Conservation (phyloP, 768 basidiomycete species). For the Suillus clintonianus region DNA sequence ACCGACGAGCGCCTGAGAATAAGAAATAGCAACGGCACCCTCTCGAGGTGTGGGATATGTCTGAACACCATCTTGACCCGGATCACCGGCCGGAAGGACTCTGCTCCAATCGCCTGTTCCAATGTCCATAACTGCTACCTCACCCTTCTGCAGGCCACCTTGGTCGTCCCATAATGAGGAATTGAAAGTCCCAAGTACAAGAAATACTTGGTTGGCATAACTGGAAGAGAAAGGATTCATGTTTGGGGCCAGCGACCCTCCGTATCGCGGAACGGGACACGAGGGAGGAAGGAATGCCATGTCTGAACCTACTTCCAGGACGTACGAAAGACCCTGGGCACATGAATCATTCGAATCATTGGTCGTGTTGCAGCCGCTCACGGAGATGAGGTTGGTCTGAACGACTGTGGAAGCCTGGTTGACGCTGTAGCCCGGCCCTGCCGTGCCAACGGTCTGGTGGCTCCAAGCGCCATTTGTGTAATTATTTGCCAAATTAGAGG, state of each 20-base stretch:
- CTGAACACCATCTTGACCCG: constrained; percentile 42
- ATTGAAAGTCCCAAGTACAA: constrained; percentile 70
- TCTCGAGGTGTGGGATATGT: constrained; percentile 67
- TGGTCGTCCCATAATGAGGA: constrained; percentile 66
- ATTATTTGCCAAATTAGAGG: constrained; percentile 59
- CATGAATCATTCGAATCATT: constrained; percentile 46
- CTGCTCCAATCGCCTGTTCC: constrained; percentile 69
- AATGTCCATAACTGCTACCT: constrained; percentile 70
- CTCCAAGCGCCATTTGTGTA: constrained; percentile 61
- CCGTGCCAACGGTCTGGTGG: constrained; percentile 39
- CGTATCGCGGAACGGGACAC: constrained; percentile 69
- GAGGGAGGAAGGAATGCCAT: constrained; percentile 41
- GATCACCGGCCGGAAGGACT: constrained; percentile 76
- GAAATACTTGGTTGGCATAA: constrained; percentile 66
- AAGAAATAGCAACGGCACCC: constrained; percentile 69
- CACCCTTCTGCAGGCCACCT: constrained; percentile 60
- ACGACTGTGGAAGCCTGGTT: constrained; percentile 64
- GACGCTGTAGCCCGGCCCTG: constrained; percentile 29
- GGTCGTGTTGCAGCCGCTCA: constrained; percentile 62
- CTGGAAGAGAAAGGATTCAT: constrained; percentile 42
- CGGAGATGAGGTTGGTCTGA: constrained; percentile 49
- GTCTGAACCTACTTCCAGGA: constrained; percentile 39
- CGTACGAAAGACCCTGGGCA: constrained; percentile 58
- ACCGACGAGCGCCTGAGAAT: constrained; percentile 57
- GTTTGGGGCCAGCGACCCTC: constrained; percentile 63